Conservation (phyloP, 2,329 filamentous ascomycete genomes). For the Lachnellula occidentalis region DNA sequence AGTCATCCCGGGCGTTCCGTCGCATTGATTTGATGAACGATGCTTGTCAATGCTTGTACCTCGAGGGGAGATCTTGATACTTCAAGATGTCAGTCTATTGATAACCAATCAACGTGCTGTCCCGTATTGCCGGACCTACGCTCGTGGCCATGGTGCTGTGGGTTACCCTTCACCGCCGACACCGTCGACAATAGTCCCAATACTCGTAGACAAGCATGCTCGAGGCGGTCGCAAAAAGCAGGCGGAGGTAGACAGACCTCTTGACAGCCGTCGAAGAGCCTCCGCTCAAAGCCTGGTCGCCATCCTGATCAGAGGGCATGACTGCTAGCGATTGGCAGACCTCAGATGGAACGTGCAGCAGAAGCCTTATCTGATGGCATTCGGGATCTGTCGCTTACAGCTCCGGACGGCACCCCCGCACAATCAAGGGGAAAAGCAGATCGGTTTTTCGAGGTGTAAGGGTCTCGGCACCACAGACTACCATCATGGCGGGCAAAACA, state of each 20-base stretch:
- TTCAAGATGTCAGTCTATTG: background rate
- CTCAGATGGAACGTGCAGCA: background rate
- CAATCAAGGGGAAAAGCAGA: background rate
- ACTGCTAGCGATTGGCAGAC: background rate
- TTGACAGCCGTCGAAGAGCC: background rate
- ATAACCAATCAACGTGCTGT: background rate
- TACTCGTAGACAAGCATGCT: background rate
- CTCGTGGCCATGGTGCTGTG: background rate
- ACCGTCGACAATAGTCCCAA: background rate
- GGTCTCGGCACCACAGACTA: background rate
- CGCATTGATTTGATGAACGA: too few relatives aligned
- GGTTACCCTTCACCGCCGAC: background rate
- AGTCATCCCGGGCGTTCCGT: too few relatives aligned
- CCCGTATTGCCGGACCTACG: background rate
- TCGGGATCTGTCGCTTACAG: constrained; percentile 1
- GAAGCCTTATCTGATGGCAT: constrained; percentile 1
- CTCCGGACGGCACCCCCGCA: constrained; percentile 1
- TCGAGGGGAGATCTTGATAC: too few relatives aligned
- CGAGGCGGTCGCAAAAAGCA: background rate
- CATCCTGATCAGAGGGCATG: background rate
- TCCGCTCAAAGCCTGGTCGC: background rate
- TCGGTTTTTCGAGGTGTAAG: background rate
- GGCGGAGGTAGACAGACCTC: background rate
- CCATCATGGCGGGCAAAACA: background rate
- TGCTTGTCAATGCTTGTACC: too few relatives aligned